Conservation (phyloP, 169 alveolate genomes). For the Cystoisospora suis region DNA sequence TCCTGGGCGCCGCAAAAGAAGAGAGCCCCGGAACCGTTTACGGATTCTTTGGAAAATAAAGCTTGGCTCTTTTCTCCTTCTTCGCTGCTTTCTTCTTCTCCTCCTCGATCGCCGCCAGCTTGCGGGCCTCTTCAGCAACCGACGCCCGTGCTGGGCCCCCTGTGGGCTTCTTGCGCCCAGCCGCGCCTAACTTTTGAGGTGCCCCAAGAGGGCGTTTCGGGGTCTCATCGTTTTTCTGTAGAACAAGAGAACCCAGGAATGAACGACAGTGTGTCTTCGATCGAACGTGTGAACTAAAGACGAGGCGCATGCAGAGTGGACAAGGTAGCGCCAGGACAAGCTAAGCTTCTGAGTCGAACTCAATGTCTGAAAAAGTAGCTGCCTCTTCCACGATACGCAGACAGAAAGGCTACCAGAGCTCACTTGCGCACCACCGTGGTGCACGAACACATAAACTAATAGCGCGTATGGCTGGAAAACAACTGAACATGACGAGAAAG, state of each 20-base stretch:
- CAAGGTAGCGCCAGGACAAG: background rate
- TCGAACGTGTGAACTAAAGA: too few relatives aligned
- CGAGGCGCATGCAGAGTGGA: background rate
- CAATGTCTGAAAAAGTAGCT: too few relatives aligned
- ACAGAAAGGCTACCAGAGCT: too few relatives aligned
- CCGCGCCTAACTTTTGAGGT: too few relatives aligned
- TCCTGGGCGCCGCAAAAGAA: too few relatives aligned
- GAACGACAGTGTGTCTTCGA: background rate
- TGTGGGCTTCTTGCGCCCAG: background rate
- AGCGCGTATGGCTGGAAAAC: too few relatives aligned
- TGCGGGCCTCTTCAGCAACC: slow-evolving; percentile 5
- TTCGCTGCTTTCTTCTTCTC: slow-evolving; percentile 22
- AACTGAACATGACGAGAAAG: too few relatives aligned
- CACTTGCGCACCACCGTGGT: too few relatives aligned
- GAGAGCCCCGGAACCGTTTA: background rate
- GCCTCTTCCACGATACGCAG: background rate
- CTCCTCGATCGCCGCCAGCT: slow-evolving; percentile 26
- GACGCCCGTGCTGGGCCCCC: background rate
- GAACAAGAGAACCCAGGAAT: background rate
- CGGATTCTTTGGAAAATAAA: slow-evolving; percentile 21
- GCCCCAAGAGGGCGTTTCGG: too few relatives aligned
- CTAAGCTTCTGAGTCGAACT: too few relatives aligned
- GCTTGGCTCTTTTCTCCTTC: slow-evolving; percentile 23
- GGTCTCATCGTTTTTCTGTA: background rate
- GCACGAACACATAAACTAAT: too few relatives aligned